Evolutionary conservation across 495 filamentous ascomycete species (phyloP), one percentile per base, ranked within the genome.

Genomic region (Penicillium samsonianum): DNA sequence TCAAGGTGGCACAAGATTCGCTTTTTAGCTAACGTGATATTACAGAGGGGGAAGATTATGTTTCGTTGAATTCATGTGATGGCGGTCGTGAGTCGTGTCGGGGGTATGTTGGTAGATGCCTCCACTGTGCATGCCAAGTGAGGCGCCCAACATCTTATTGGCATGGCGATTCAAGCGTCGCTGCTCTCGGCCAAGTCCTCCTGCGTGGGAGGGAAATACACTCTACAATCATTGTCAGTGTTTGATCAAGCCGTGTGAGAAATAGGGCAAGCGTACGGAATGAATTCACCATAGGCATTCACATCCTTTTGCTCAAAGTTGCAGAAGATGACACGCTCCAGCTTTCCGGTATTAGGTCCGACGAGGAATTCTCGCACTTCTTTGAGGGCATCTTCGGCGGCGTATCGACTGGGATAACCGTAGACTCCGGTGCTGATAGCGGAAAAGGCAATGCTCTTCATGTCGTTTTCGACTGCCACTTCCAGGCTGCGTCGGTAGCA

Each of bases 371-470:
- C 69, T 47, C 87, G 84, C 17, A 95, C 87, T 11, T 90, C 84
- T 33, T 78, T 73, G 50, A 88, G 70, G 2, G 90, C 94, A 40
- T 83, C 78, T 20, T 73, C 64, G 1, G 91, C 90, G 14, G 93
- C 94, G 30, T 85, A 78, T 3, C 64, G 56, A 64, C 83, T 88
- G 4, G 92, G 93, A 67, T 95, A 98, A 7, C 91, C 91, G 68
- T 96, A 98, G 0, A 96, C 67, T 1, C 94, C 94, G 10, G 93
- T 96, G 62, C 90, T 94, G 48, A 98, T 73, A 33, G 84, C 86
- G 23, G 83, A 80, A 64, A 98, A 98, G 0, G 91, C 94, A 53
- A 98, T 83, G 48, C 81, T 88, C 64, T 78, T 82, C 61, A 87
- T 80, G 0, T 76, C 74, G 53, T 87, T 77, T 38, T 86, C 78